Evolutionary conservation across 2,329 filamentous ascomycete species (phyloP), one percentile per base, ranked within the genome.

Genomic region (Colletotrichum somersetense): DNA sequence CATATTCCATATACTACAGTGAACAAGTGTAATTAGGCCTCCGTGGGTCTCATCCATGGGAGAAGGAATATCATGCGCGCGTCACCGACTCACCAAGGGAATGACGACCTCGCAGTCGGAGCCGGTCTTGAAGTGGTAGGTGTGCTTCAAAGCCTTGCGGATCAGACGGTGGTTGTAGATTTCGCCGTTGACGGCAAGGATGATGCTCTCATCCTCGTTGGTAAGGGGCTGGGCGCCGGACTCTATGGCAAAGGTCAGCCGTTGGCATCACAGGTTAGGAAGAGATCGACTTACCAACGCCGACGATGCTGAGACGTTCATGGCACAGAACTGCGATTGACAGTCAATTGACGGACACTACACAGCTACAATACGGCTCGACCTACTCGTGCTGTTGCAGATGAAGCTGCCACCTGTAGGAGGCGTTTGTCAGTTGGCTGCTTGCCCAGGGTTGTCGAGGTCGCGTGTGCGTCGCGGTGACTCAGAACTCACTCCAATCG

Each of bases 101-200:
- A 99, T 97, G 83, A 99, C 97, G 81, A 99, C 96, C 85, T 99
- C 96, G 85, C 96, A 99, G 81, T 99, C 96, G 48, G 96, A 98
- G 80, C 96, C 93, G 76, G 96, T 99, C 91, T 98, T 98, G 91
- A 98, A 99, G 83, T 95, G 92, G 84, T 98, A 98, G 48, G 91
- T 89, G 73, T 87, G 90, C 85, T 94, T 94, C 78, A 98, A 87
- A 78, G 87, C 87, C 86, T 98, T 98, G 81, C 96, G 92, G 79
- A 99, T 88, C 79, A 97, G 90, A 81, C 96, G 93, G 86, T 99
- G 96, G 91, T 99, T 99, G 89, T 99, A 99, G 82, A 99, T 99
- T 83, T 99, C 96, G 84, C 96, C 96, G 84, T 99, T 99, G 90
- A 98, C 96, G 75, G 96, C 96, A 73, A 99, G 91, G 75, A 96